Evolutionary conservation across 2,329 filamentous ascomycete species (phyloP), one percentile per base, ranked within the genome.

Genomic region (Catunica adiposa): DNA sequence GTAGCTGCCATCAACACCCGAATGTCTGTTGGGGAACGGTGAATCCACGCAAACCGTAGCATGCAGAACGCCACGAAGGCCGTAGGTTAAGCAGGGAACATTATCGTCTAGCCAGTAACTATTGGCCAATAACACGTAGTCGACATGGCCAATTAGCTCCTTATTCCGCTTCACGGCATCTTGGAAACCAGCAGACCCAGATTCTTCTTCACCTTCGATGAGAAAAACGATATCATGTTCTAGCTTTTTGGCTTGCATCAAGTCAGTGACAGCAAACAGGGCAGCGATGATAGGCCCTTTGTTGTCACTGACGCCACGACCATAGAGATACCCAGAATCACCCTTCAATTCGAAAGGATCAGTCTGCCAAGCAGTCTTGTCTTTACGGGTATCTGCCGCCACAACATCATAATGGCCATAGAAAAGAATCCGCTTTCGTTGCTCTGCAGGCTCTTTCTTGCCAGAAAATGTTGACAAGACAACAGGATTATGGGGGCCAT

Each of bases 331-430:
- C 0, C 92, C 90, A 62, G 95, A 89, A 56, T 88, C 80, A 3
- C 92, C 92, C 53, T 84, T 84, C 64, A 97, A 76, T n/a, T 83
- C 76, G 66, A 97, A 98, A 0, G 92, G 94, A 60, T 97, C 86
- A 1, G 81, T 82, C 40, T 79, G 76, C 92, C 92, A 98, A 17
- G 37, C 56, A 23, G 57, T 51, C 61, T 87, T 90, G 38, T 79
- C 78, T 57, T 83, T 81, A 60, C 85, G 85, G 38, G 84, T 82
- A 61, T 95, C 88, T 0, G 92, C 92, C 0, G 89, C 79, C 2
- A 98, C 92, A 1, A 98, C 89, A 65, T 98, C 92, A 71, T 98
- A 98, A 66, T 98, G 92, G 0, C 94, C 92, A 64, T 98, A 98
- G 66, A 98, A 98, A 0, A 98, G 71, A 7, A 97, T 86, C 29